Conservation (phyloP, 2,329 filamentous ascomycete genomes). For the Aureobasidium sp. region DNA sequence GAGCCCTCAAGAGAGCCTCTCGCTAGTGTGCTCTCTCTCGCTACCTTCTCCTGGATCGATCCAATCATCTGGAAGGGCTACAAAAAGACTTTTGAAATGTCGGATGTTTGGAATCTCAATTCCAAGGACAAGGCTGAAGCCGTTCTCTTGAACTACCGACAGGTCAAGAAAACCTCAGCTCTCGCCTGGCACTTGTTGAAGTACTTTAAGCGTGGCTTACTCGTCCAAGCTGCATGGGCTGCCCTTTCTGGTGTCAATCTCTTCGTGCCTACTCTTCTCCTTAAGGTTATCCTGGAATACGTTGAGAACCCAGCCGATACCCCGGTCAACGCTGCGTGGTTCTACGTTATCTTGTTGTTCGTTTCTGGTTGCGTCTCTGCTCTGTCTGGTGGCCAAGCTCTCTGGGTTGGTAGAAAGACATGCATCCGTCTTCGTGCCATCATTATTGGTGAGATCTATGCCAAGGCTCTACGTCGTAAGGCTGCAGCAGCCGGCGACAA, state of each 20-base stretch:
- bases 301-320: conserved; percentile 73
- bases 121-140: conserved; percentile 78
- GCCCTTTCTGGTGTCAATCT: conserved; percentile 72
- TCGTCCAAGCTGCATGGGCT: conserved; percentile 74
- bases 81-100: conserved; percentile 71
- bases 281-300: conserved; percentile 87
- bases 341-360: conserved; percentile 87
- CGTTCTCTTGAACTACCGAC: conserved; percentile 75
- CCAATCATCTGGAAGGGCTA: conserved; percentile 83
- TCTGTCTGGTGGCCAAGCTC: conserved; percentile 71
- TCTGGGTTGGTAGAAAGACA: conserved; percentile 91
- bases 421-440: conserved; percentile 90
- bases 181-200: conserved; percentile 73
- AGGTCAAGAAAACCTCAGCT: conserved; percentile 70
- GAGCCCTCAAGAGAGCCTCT: conserved; percentile 80
- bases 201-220: conserved; percentile 70
- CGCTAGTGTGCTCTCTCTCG: conserved; percentile 79
- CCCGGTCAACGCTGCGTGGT: conserved; percentile 84
- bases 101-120: conserved; percentile 85
- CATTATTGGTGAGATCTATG: conserved; percentile 94
- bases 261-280: conserved; percentile 82
- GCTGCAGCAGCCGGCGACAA: conserved; percentile 72
- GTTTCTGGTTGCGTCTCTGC: conserved; percentile 75
- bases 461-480: conserved; percentile 86
- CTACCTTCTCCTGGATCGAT: conserved; percentile 87